phyloP scores from a whole-genome alignment of 176 grass and related monocot genomes.

The Themeda triandra region DNA sequence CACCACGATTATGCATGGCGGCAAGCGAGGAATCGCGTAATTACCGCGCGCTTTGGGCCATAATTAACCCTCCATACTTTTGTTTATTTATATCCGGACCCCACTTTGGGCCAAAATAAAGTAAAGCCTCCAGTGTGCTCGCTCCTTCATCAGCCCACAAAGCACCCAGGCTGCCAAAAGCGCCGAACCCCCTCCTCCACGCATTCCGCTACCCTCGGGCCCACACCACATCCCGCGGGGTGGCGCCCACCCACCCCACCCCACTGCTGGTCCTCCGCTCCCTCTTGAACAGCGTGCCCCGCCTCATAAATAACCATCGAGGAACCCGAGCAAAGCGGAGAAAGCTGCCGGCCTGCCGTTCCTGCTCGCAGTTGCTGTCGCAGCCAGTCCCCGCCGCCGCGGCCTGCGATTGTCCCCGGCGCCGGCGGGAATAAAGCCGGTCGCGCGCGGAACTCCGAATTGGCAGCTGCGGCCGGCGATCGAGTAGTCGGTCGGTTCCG shows the following conservation, averaged over 20 bases:
- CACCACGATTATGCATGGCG: neutral
- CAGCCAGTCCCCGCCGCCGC: neutral
- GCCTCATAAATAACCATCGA: constrained; percentile 23
- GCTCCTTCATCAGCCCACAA: neutral
- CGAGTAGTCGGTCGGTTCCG: neutral
- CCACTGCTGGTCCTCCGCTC: neutral
- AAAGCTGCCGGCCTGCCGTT: neutral
- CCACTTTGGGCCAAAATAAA: neutral
- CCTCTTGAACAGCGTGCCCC: neutral
- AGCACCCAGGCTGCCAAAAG: neutral
- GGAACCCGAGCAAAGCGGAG: neutral
- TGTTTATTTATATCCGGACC: neutral
- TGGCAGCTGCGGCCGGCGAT: neutral
- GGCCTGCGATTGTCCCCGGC: neutral
- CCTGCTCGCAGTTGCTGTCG: neutral
- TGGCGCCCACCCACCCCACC: neutral
- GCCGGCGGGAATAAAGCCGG: neutral
- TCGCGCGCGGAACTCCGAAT: neutral
- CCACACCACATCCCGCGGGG: neutral
- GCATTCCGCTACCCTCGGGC: neutral
- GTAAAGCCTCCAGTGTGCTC: no score
- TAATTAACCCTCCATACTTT: neutral
- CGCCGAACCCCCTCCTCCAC: neutral
- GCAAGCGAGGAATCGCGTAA: neutral
- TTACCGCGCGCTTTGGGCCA: neutral